Conservation (phyloP, 2,329 filamentous ascomycete genomes). For the Tolypocladium capitatum region DNA sequence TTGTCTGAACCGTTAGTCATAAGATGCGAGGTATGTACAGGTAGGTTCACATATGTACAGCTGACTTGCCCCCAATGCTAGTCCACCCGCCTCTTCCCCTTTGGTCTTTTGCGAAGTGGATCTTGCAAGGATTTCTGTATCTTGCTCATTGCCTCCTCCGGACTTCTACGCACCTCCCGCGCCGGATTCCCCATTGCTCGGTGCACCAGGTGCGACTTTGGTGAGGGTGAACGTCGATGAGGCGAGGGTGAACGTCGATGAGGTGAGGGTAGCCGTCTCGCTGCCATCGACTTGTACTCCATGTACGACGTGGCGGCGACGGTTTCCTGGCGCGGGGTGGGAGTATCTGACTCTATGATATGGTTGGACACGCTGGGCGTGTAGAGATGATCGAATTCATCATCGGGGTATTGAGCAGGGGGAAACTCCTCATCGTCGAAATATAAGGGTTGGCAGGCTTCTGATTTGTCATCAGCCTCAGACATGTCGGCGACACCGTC, state of each 20-base stretch:
- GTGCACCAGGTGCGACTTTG: conserved; percentile 18
- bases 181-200: conserved; percentile 12
- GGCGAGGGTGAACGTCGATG: conserved; percentile 19
- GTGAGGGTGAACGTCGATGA: conserved; percentile 20
- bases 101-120: conserved; percentile 24
- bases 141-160: conserved; percentile 30
- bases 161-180: conserved; percentile 28
- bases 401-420: conserved; percentile 25
- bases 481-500: conserved; percentile 16
- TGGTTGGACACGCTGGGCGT: conserved; percentile 13
- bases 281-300: conserved; percentile 20
- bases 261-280: conserved; percentile 19
- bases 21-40: conserved; percentile 24
- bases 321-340: conserved; percentile 27
- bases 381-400: conserved; percentile 18
- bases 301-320: conserved; percentile 20
- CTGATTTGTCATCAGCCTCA: conserved; percentile 15
- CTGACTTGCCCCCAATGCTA: conserved; percentile 20
- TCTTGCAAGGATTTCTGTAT: conserved; percentile 34
- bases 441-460: conserved; percentile 17
- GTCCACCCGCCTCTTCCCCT: conserved; percentile 25
- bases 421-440: conserved; percentile 22
- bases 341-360: conserved; percentile 28
- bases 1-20: conserved; percentile 13
- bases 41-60: conserved; percentile 26